Conservation (phyloP, 495 filamentous ascomycete genomes). For the Xylaria flabelliformis region DNA sequence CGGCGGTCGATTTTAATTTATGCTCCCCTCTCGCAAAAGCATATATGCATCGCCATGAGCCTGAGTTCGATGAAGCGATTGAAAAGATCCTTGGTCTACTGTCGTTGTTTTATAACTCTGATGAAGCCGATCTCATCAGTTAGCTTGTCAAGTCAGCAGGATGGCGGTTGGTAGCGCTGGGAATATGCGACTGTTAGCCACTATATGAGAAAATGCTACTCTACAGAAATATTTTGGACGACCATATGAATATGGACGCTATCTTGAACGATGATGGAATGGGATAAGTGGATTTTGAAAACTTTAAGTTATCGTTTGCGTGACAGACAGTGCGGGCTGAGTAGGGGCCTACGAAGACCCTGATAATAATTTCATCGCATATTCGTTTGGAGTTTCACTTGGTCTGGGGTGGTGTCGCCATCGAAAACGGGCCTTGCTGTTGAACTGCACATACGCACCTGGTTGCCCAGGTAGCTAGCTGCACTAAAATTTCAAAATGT, state of each 20-base stretch:
- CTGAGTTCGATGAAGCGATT: not conserved
- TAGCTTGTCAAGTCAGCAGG: not conserved
- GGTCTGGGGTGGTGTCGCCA: not conserved
- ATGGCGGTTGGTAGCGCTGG: not conserved
- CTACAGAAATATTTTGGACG: not conserved
- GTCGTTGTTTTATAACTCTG: not conserved
- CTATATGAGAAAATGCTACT: not conserved
- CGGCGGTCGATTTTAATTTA: not conserved
- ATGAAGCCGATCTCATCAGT: not conserved
- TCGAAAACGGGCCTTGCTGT: not conserved
- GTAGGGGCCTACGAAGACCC: not conserved
- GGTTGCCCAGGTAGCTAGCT: not conserved
- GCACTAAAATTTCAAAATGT: not conserved
- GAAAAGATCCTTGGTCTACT: not conserved
- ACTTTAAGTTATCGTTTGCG: not conserved
- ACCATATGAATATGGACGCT: too few relatives aligned
- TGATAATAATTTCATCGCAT: not conserved
- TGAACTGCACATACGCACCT: not conserved
- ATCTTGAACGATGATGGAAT: not conserved
- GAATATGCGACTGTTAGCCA: not conserved
- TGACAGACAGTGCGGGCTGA: not conserved
- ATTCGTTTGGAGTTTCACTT: slow-evolving; percentile 2
- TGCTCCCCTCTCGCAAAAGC: not conserved
- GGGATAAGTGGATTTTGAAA: not conserved
- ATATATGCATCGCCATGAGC: not conserved